These are phyloP conservation scores for Euphorbia pulcherrima DNA, from an alignment of 345 rosid genomes.

Conservation along the genomic window DNA sequence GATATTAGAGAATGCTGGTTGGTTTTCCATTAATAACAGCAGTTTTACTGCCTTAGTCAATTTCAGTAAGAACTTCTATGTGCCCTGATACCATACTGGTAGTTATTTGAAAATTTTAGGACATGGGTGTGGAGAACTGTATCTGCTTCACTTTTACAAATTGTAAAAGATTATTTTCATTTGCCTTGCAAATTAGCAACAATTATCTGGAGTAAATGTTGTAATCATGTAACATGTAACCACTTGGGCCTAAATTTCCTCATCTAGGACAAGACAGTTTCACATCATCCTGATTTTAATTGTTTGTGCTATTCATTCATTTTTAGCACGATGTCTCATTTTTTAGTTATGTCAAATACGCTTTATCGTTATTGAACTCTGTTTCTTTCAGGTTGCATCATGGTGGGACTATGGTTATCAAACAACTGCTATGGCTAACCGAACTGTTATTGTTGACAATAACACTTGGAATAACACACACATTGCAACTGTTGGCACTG, in stretches of 20 bases:
- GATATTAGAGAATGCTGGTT: neutral
- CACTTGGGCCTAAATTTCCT: neutral
- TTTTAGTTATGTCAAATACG: neutral
- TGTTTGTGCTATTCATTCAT: neutral
- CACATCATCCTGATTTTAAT: neutral
- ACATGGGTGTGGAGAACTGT: neutral
- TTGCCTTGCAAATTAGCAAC: neutral
- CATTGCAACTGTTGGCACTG: slow-evolving; percentile 99
- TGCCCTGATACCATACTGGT: neutral
- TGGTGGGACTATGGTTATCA: slow-evolving; percentile 99
- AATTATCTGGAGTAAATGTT: neutral
- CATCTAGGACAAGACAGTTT: neutral
- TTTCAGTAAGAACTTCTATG: neutral
- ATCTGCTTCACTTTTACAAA: neutral
- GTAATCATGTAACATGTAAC: neutral
- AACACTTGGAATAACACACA: slow-evolving; percentile 99
- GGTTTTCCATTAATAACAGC: neutral
- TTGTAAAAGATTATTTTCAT: neutral
- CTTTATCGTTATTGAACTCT: neutral
- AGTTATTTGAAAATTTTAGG: neutral
- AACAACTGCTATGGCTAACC: slow-evolving; percentile 98
- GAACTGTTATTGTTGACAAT: slow-evolving; percentile 97
- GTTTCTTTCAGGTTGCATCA: slow-evolving; percentile 75
- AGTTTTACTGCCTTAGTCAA: neutral
- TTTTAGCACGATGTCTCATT: neutral